Conservation (phyloP, 805 yeast genomes). For the Zygotorulaspora danielsina region DNA sequence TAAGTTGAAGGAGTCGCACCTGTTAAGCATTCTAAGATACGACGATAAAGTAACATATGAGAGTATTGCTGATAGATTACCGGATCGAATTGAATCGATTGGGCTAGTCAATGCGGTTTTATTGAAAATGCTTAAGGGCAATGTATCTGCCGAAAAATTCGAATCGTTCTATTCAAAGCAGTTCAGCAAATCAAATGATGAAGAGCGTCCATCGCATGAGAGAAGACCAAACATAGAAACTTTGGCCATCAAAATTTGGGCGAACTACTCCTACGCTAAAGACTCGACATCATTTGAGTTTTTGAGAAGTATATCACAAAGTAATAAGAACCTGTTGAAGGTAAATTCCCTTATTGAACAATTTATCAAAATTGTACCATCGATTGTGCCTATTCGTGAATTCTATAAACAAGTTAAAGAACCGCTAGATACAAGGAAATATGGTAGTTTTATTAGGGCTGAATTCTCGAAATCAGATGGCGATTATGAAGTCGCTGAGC, state of each 20-base stretch:
- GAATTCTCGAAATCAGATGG: conserved; percentile 26
- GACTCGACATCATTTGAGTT: conserved; percentile 20
- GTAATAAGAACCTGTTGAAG: conserved; percentile 15
- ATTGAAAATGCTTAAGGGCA: conserved; percentile 15
- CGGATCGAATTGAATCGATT: conserved; percentile 17
- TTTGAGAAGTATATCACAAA: conserved; percentile 20
- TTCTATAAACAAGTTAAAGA: conserved; percentile 21
- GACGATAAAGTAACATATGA: conserved; percentile 9
- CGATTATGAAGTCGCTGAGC: conserved; percentile 22
- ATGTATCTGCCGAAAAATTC: conserved; percentile 13
- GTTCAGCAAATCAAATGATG: conserved; percentile 7
- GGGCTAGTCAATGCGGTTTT: conserved; percentile 26
- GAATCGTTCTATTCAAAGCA: conserved; percentile 18
- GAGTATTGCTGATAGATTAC: conserved; percentile 16
- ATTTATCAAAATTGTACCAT: conserved; percentile 23
- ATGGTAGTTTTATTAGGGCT: conserved; percentile 24
- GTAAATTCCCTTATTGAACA: conserved; percentile 18
- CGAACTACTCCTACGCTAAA: conserved; percentile 15
- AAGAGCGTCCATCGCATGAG: conserved; percentile 2
- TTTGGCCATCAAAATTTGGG: conserved; percentile 26
- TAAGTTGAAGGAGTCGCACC: conserved; percentile 22
- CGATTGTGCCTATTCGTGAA: conserved; percentile 20
- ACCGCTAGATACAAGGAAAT: conserved; percentile 22
- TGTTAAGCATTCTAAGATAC: conserved; percentile 14
- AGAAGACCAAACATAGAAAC: conserved; percentile 20